phyloP scores from a whole-genome alignment of 2,329 filamentous ascomycete species.

The Lanzia echinophila region DNA sequence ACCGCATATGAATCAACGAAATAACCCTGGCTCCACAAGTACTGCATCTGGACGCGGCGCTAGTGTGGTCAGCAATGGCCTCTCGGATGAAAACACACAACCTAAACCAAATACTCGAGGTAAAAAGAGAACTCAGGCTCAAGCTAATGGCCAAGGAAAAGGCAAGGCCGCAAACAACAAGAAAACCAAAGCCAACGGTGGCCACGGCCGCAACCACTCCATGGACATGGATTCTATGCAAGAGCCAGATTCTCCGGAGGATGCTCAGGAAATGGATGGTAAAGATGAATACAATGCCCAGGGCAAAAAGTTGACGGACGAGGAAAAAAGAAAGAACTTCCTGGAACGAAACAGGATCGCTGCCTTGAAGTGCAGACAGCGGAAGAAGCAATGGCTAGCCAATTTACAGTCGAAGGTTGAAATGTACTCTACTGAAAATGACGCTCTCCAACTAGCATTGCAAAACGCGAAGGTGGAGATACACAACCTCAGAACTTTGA shows the following conservation, averaged over 20 bases:
- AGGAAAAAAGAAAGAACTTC: constrained; percentile 98
- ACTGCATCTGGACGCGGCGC: constrained; percentile 43
- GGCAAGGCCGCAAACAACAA: constrained; percentile 50
- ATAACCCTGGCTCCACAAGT: constrained; percentile 30
- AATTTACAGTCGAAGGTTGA: constrained; percentile 95
- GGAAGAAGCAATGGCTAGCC: constrained; percentile 98
- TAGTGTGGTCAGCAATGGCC: constrained; percentile 52
- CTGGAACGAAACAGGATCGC: constrained; percentile 94
- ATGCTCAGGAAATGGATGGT: constrained; percentile 39
- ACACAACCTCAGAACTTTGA: constrained; percentile 85
- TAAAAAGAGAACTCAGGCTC: constrained; percentile 66
- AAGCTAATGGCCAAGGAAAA: constrained; percentile 66
- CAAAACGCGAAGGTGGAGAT: constrained; percentile 84
- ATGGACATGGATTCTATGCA: neutral
- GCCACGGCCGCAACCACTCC: constrained; percentile 28
- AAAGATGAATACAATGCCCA: constrained; percentile 54
- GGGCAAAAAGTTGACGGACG: constrained; percentile 78
- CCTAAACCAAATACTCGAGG: constrained; percentile 58
- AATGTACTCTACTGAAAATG: constrained; percentile 85
- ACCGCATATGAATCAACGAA: neutral
- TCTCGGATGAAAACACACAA: constrained; percentile 54
- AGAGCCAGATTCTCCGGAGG: constrained; percentile 26
- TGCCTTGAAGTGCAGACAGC: constrained; percentile 90
- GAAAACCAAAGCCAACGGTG: constrained; percentile 58
- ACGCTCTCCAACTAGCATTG: constrained; percentile 76